phyloP scores from a whole-genome alignment of 805 yeast genomes.

The Yarrowia sp. region DNA sequence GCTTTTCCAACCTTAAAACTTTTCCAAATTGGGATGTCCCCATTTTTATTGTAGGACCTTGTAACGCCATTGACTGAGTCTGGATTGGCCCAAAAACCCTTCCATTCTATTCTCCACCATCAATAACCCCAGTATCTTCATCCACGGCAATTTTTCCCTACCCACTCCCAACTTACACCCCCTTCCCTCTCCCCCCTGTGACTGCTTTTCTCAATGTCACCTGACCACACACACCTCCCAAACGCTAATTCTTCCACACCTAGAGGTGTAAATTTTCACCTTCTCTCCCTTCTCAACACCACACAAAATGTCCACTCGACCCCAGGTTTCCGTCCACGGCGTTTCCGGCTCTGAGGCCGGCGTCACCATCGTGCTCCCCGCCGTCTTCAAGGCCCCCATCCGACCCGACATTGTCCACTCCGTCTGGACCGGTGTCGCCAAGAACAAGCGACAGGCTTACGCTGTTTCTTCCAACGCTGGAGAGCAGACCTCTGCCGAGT shows the following conservation, averaged over 20 bases:
- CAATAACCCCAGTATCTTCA: too few relatives aligned
- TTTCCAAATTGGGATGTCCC: too few relatives aligned
- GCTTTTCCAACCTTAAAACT: too few relatives aligned
- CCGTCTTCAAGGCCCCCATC: slow-evolving; percentile 99
- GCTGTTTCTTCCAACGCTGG: slow-evolving; percentile 99
- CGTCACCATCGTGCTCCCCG: slow-evolving; percentile 88
- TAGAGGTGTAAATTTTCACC: background rate
- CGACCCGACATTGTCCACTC: slow-evolving; percentile 99
- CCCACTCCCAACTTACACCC: too few relatives aligned
- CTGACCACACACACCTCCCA: background rate
- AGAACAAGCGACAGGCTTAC: slow-evolving; percentile 99
- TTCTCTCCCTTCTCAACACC: background rate
- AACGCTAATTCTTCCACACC: background rate
- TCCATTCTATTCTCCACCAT: too few relatives aligned
- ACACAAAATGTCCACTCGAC: slow-evolving; percentile 51
- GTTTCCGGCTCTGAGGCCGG: slow-evolving; percentile 82
- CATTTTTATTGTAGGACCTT: too few relatives aligned
- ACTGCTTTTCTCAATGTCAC: background rate
- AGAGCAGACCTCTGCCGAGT: slow-evolving; percentile 99
- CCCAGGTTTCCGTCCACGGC: slow-evolving; percentile 94
- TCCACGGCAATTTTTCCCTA: too few relatives aligned
- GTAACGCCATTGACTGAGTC: too few relatives aligned
- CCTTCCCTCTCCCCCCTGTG: background rate
- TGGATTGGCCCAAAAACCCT: too few relatives aligned
- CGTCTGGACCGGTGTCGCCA: slow-evolving; percentile 97